A percentile compares a stretch with the other conserved stretches of the same genome.
phyloP scores from a whole-genome alignment of 129 eudicot species.

The Dittrichia graveolens region DNA sequence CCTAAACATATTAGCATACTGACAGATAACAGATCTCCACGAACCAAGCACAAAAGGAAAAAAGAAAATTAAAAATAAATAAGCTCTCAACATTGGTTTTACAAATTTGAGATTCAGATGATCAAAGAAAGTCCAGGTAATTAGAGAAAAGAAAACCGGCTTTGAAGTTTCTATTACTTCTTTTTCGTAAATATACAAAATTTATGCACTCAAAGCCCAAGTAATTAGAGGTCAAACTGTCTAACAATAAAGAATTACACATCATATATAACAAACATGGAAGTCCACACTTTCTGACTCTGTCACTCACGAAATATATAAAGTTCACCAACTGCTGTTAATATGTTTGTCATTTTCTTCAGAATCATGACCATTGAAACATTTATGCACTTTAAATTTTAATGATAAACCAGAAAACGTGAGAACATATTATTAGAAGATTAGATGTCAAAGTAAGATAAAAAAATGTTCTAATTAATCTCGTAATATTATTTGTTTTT shows the following conservation, averaged over 20 bases:
- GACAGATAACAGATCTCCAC: too few species aligned
- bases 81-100: too few species aligned
- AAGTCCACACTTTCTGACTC: conserved; percentile 80
- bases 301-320: conserved; percentile 71
- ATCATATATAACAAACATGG: conserved; percentile 88
- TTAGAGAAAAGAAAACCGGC: background rate
- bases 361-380: conserved; percentile 88
- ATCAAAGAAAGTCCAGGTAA: too few species aligned
- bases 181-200: background rate
- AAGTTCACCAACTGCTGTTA: conserved; percentile 80
- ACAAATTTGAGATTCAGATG: too few species aligned
- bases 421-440: conserved; percentile 16
- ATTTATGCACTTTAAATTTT: conserved; percentile 78
- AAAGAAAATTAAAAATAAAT: too few species aligned
- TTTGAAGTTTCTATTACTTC: background rate
- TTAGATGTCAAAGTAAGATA: background rate
- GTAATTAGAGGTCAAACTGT: background rate
- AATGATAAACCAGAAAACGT: conserved; percentile 36
- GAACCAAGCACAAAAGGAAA: too few species aligned
- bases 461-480: too few species aligned
- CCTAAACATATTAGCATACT: too few species aligned
- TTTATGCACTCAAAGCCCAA: background rate
- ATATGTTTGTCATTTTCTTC: conserved; percentile 85
- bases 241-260: conserved; percentile 20
- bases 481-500: conserved; percentile 1